These are phyloP conservation scores for Tolypocladium endophyticum DNA, from an alignment of 2,329 filamentous ascomycete genomes.

Conservation along the genomic window DNA sequence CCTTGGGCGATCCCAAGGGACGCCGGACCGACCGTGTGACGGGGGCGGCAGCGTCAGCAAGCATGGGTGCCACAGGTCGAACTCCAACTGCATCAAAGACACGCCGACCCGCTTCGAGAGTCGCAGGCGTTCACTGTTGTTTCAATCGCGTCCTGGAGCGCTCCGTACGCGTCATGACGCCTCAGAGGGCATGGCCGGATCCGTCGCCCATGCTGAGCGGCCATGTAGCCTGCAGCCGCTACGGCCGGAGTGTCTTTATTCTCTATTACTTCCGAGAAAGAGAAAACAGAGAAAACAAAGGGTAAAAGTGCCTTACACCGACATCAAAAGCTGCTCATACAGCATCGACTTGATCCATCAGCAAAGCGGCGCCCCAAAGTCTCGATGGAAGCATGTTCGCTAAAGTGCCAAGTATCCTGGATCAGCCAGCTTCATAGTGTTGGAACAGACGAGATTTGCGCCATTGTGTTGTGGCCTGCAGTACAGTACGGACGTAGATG, in stretches of 20 bases:
- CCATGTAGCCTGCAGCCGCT: too few relatives aligned
- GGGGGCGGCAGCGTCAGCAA: background rate
- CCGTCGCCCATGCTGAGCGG: background rate
- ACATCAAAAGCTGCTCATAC: too few relatives aligned
- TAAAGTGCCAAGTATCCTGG: background rate
- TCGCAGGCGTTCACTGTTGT: background rate
- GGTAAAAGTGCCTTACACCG: background rate
- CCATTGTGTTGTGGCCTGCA: too few relatives aligned
- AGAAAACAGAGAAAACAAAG: too few relatives aligned
- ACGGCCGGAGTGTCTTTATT: background rate
- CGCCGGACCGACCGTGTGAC: background rate
- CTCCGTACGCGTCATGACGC: background rate
- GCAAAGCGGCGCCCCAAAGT: background rate
- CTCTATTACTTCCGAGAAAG: background rate
- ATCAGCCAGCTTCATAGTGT: background rate
- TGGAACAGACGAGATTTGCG: too few relatives aligned
- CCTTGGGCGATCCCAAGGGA: background rate
- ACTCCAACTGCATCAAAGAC: background rate
- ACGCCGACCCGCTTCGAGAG: background rate
- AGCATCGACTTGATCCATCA: background rate
- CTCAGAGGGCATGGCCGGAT: background rate
- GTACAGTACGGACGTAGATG: too few relatives aligned
- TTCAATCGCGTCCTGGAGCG: background rate
- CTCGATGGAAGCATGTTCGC: background rate
- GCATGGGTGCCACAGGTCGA: background rate